Conservation (phyloP, 257 asterid species). For the Paulownia fortunei region DNA sequence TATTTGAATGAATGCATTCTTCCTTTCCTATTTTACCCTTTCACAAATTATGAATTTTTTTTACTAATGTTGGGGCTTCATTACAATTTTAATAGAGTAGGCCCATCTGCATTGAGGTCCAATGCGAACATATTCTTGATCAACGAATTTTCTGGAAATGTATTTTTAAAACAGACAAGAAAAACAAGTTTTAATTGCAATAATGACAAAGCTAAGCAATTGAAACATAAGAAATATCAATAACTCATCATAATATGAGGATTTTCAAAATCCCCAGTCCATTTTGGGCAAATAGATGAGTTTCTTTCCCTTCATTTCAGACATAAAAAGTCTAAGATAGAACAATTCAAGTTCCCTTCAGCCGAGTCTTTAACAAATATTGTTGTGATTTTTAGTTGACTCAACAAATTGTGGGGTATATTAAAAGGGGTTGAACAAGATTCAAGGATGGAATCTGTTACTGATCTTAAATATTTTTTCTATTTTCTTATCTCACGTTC, state of each 20-base stretch:
- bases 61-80: too few relatives aligned
- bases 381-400: too few relatives aligned
- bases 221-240: not conserved
- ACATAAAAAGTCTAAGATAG: slow-evolving; percentile 8
- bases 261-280: not conserved
- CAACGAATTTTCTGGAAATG: not conserved
- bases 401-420: too few relatives aligned
- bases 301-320: not conserved
- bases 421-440: too few relatives aligned
- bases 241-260: slow-evolving; percentile 2
- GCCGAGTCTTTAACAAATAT: too few relatives aligned
- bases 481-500: slow-evolving; percentile 11
- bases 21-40: too few relatives aligned
- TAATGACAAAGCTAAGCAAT: not conserved
- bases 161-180: slow-evolving; percentile 9
- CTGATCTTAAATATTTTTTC: slow-evolving; percentile 14
- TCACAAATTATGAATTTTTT: too few relatives aligned
- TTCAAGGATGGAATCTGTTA: slow-evolving; percentile 2
- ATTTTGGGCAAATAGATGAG: not conserved
- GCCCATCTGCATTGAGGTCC: too few relatives aligned
- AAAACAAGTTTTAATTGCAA: slow-evolving; percentile 4
- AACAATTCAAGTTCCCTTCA: not conserved
- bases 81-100: too few relatives aligned
- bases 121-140: too few relatives aligned
- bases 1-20: too few relatives aligned